These are phyloP conservation scores for Nemania sp. DNA, from an alignment of 2,329 filamentous ascomycete species.

Conservation along the genomic window DNA sequence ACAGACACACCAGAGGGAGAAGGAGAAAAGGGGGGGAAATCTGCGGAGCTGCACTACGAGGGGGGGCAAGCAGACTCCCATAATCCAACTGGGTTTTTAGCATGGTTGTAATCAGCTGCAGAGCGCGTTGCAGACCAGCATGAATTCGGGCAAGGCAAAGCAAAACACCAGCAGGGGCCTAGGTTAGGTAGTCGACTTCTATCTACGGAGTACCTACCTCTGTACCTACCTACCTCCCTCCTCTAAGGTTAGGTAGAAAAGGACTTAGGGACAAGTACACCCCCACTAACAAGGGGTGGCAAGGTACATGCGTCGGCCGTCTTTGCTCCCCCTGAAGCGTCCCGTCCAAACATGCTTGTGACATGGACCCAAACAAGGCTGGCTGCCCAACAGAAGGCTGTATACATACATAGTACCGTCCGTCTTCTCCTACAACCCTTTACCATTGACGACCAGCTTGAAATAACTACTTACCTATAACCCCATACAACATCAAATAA, in stretches of 20 bases:
- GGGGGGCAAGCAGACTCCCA: constrained; percentile 48
- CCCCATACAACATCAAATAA: no score
- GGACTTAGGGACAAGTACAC: constrained; percentile 44
- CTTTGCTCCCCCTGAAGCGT: constrained; percentile 4
- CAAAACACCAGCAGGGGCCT: constrained; percentile 43
- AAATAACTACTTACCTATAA: no score
- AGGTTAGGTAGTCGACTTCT: no score
- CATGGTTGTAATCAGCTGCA: constrained; percentile 53
- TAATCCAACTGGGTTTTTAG: constrained; percentile 41
- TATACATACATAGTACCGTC: constrained; percentile 1
- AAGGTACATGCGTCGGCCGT: constrained; percentile 45
- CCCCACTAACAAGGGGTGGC: constrained; percentile 49
- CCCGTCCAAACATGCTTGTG: not conserved
- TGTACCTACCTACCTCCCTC: not conserved
- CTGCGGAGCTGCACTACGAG: constrained; percentile 39
- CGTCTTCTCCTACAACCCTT: constrained; percentile 14
- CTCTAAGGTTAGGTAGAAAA: constrained; percentile 22
- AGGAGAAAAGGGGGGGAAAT: constrained; percentile 43
- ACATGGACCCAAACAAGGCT: constrained; percentile 31
- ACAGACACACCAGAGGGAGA: not conserved
- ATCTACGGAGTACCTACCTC: not conserved
- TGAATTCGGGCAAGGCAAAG: constrained; percentile 46
- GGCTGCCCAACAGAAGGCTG: constrained; percentile 31
- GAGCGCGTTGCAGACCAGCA: constrained; percentile 42
- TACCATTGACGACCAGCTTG: constrained; percentile 8